Evolutionary conservation across 2,329 filamentous ascomycete genomes (phyloP), one percentile per base, ranked within the genome.

Genomic region (Elsinoe arachidis): DNA sequence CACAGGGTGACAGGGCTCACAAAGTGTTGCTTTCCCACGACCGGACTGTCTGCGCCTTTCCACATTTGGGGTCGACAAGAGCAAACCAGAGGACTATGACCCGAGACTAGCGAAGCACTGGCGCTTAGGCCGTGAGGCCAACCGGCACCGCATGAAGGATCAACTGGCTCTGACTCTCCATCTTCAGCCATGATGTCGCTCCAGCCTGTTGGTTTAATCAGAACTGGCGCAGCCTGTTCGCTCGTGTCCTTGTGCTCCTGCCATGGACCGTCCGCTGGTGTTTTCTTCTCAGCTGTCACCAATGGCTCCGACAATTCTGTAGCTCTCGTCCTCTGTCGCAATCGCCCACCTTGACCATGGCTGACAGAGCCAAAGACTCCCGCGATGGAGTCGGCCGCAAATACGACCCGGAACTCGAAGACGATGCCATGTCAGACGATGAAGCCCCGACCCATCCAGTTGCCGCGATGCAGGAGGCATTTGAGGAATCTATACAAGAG

Each of bases 401-500:
- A 26, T 53, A 37, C 33, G 49, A 53, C 17, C 33, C 49, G 19
- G 49, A 39, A 53, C 15, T 53, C 49, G 61, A 63, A 30, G 51
- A 52, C 21, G 62, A 65, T 14, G 57, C 57, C 2, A 58, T 52
- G 33, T 44, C 57, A 30, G 55, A 57, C 46, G 63, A 67, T 54
- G 58, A 61, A n/a, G 67, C 75, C 60, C 80, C 80, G n/a, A 68
- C 72, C 43, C 89, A 95, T 67, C 89, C 89, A 5, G 85, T 93
- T 54, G 74, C 81, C 14, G 80, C 81, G 30, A 87, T 93, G 82
- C 89, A 93, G 69, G 82, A 80, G 61, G 87, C 89, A 60, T 93
- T 95, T 68, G 84, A 87, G 64, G 89, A 93, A 72, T 92, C 88
- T 1, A 82, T 93, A 63, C 74, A 83, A 58, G 89, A 93, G 67